Evolutionary conservation across 345 rosid genomes (phyloP).

Genomic region (Corchorus olitorius): DNA sequence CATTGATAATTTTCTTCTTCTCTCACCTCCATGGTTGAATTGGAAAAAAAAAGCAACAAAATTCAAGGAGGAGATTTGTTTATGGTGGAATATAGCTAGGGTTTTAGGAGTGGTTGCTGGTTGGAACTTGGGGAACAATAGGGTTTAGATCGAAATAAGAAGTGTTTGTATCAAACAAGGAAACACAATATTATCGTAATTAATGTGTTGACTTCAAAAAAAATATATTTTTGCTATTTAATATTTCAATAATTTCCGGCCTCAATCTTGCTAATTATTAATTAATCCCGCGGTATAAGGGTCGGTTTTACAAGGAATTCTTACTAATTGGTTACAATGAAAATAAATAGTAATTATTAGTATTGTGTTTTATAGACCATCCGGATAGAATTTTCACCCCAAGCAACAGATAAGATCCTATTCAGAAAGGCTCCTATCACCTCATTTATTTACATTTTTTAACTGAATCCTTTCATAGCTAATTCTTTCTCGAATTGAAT

Average conservation of each 20-base stretch:
- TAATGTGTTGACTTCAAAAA: neutral
- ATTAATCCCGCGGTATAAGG: neutral
- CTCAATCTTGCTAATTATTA: neutral
- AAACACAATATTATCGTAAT: neutral
- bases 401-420: too few relatives aligned
- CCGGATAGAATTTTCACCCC: too few relatives aligned
- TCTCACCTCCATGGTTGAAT: neutral
- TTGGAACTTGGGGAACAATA: neutral
- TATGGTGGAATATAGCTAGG: neutral
- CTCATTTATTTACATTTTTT: too few relatives aligned
- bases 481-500: too few relatives aligned
- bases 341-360: too few relatives aligned
- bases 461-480: too few relatives aligned
- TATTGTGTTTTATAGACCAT: too few relatives aligned
- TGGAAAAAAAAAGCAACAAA: neutral
- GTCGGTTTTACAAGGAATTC: too few relatives aligned
- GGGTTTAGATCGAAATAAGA: neutral
- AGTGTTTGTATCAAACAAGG: neutral
- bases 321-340: too few relatives aligned
- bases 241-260: neutral
- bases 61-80: too few relatives aligned
- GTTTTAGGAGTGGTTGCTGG: neutral
- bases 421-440: too few relatives aligned
- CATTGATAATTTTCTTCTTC: neutral
- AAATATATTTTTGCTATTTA: neutral